phyloP scores from a whole-genome alignment of 1,284 basidiomycete species.

The Austroboletus novae-zelandiae region DNA sequence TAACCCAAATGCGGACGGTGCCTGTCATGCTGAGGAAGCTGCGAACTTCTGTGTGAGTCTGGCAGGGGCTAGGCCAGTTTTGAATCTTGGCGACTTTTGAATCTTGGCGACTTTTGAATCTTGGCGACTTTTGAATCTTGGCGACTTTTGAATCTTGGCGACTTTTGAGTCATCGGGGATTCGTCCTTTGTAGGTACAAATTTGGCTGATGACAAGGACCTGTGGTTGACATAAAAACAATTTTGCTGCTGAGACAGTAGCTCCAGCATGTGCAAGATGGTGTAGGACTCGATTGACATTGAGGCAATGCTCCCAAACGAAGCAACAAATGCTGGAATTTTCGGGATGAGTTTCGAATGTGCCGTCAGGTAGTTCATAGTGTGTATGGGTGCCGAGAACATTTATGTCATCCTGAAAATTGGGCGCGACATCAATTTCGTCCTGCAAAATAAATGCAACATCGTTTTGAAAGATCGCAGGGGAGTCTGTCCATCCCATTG shows the following conservation, averaged over 20 bases:
- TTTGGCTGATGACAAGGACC: conserved; percentile 15
- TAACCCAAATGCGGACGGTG: conserved; percentile 25
- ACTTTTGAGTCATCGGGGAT: neutral
- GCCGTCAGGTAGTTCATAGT: conserved; percentile 19
- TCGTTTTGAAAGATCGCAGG: conserved; percentile 5
- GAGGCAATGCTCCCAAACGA: conserved; percentile 23
- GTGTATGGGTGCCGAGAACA: conserved; percentile 5
- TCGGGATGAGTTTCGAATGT: conserved; percentile 26
- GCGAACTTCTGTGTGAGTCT: conserved; percentile 17
- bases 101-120: too few species aligned
- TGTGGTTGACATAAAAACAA: conserved; percentile 6
- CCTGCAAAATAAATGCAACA: conserved; percentile 35
- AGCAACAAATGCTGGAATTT: conserved; percentile 28
- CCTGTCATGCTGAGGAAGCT: conserved; percentile 31
- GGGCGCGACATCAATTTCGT: conserved; percentile 30
- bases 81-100: conserved; percentile 3
- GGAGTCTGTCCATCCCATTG: conserved; percentile 40
- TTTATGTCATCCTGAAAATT: conserved; percentile 6
- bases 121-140: too few species aligned
- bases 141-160: too few species aligned
- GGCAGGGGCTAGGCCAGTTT: conserved; percentile 1
- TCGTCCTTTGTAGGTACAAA: conserved; percentile 11
- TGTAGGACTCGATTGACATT: conserved; percentile 22
- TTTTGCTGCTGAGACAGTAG: conserved; percentile 17
- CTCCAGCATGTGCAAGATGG: conserved; percentile 16